These are phyloP conservation scores for Neonectria neomacrospora DNA, from an alignment of 2,329 filamentous ascomycete species.

Conservation along the genomic window DNA sequence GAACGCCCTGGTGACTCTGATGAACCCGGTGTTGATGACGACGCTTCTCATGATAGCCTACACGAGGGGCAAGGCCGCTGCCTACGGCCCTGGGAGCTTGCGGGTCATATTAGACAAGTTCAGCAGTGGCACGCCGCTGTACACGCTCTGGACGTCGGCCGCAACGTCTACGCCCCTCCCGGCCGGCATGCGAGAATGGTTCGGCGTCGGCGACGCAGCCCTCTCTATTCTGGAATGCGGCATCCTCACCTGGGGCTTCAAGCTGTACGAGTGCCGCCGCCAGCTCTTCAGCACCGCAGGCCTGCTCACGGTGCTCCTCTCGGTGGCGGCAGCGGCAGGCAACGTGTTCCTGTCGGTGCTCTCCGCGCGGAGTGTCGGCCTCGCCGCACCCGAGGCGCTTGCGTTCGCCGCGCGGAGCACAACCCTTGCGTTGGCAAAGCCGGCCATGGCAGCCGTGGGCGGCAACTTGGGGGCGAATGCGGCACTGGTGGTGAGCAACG, in stretches of 20 bases:
- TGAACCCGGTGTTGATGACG: constrained; percentile 61
- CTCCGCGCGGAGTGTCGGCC: constrained; percentile 49
- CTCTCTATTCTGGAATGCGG: constrained; percentile 61
- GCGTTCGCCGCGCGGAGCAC: constrained; percentile 63
- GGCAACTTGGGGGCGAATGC: constrained; percentile 62
- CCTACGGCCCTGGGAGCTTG: constrained; percentile 45
- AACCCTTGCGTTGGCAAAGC: constrained; percentile 61
- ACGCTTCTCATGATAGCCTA: constrained; percentile 59
- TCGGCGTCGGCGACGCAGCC: constrained; percentile 61
- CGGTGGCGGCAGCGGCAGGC: constrained; percentile 50
- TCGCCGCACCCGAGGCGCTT: constrained; percentile 51
- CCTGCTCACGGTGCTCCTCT: constrained; percentile 51
- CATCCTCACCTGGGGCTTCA: constrained; percentile 64
- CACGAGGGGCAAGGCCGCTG: constrained; percentile 52
- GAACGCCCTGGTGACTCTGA: constrained; percentile 51
- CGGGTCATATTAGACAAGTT: constrained; percentile 45
- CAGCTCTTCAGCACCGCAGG: constrained; percentile 59
- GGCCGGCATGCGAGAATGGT: constrained; percentile 42
- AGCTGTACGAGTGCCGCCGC: constrained; percentile 61
- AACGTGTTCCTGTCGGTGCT: constrained; percentile 58
- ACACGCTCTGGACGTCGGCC: constrained; percentile 49
- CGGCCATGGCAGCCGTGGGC: constrained; percentile 56
- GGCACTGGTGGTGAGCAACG: constrained; percentile 62
- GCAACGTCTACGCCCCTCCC: constrained; percentile 25
- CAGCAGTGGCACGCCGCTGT: constrained; percentile 50